Evolutionary conservation across 2,329 filamentous ascomycete genomes (phyloP).

Genomic region (Fusarium luffae): DNA sequence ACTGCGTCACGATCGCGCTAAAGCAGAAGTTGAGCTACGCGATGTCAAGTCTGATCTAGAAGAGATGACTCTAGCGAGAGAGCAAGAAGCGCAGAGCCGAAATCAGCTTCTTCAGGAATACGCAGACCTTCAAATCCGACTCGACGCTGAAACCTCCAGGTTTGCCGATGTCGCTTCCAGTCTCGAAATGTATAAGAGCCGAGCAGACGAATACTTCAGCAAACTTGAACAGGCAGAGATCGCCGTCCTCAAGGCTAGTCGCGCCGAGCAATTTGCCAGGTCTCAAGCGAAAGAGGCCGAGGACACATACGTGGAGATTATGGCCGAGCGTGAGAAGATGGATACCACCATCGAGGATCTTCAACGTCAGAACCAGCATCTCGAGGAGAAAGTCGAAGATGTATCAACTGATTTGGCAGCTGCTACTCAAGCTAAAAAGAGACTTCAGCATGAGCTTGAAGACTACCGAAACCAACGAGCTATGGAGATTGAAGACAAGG

Average conservation of each 20-base stretch:
- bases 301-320: constrained; percentile 87
- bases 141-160: constrained; percentile 89
- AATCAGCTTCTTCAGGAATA: constrained; percentile 92
- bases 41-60: constrained; percentile 85
- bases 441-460: constrained; percentile 95
- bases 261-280: constrained; percentile 94
- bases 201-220: constrained; percentile 95
- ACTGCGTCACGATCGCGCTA: constrained; percentile 82
- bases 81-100: constrained; percentile 89
- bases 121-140: constrained; percentile 89
- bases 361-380: constrained; percentile 86
- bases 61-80: constrained; percentile 80
- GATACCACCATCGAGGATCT: constrained; percentile 88
- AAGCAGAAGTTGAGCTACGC: constrained; percentile 85
- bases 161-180: constrained; percentile 85
- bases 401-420: constrained; percentile 88
- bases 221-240: constrained; percentile 98
- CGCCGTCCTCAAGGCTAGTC: constrained; percentile 88
- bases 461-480: constrained; percentile 95
- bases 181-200: constrained; percentile 87
- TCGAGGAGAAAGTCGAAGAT: constrained; percentile 92
- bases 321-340: constrained; percentile 92
- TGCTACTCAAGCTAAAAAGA: constrained; percentile 88
- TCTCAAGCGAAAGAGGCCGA: constrained; percentile 90
- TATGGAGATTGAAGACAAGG: constrained; percentile 97